These are phyloP conservation scores for Metschnikowia kunwiensis DNA, from an alignment of 805 yeast species.

Conservation along the genomic window DNA sequence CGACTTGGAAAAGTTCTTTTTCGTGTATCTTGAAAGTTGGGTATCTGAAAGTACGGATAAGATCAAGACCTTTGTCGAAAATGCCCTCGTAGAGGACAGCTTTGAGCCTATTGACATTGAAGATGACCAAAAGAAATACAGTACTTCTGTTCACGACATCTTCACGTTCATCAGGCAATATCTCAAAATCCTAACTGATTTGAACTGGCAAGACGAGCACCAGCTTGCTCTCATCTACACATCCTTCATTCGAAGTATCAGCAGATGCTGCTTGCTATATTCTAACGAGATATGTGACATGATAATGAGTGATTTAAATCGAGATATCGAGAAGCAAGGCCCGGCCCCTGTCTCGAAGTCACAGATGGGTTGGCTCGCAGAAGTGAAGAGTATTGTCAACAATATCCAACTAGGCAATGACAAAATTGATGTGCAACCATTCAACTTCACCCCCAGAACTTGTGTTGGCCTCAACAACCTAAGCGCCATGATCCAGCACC, in stretches of 20 bases:
- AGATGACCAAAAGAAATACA: constrained; percentile 40
- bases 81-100: constrained; percentile 56
- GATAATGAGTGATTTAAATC: constrained; percentile 43
- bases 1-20: constrained; percentile 56
- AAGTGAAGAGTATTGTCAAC: constrained; percentile 49
- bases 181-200: constrained; percentile 51
- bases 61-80: constrained; percentile 46
- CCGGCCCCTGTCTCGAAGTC: not conserved
- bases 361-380: constrained; percentile 44
- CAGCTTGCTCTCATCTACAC: constrained; percentile 66
- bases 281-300: constrained; percentile 36
- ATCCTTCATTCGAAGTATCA: constrained; percentile 55
- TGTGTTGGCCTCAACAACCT: constrained; percentile 78
- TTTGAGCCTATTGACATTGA: constrained; percentile 50
- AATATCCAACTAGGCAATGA: constrained; percentile 35
- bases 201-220: constrained; percentile 63
- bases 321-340: constrained; percentile 23
- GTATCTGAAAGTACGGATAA: constrained; percentile 44
- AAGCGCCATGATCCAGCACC: constrained; percentile 46
- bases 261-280: constrained; percentile 57
- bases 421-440: constrained; percentile 47
- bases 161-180: constrained; percentile 61
- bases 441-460: constrained; percentile 54
- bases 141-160: constrained; percentile 66
- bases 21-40: constrained; percentile 36